Evolutionary conservation across 257 asterid genomes (phyloP).

Genomic region (Ilex asprella): DNA sequence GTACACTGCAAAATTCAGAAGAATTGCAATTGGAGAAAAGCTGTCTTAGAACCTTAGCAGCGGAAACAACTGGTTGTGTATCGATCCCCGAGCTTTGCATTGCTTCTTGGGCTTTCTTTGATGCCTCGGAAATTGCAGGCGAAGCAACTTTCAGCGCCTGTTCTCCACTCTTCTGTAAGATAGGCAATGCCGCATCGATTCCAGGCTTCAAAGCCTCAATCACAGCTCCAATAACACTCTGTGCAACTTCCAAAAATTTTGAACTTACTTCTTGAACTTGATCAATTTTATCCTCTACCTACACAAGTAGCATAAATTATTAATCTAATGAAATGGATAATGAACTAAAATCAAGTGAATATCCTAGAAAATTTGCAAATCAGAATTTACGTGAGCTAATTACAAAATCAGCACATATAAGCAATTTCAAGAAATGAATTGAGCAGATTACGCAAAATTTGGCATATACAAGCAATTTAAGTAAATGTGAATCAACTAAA

Average conservation of each 20-base stretch:
- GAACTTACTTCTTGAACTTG: constrained; percentile 61
- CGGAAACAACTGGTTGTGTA: constrained; percentile 61
- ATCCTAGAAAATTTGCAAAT: too few relatives aligned
- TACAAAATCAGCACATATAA: too few relatives aligned
- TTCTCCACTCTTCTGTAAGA: constrained; percentile 69
- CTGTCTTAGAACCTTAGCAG: constrained; percentile 50
- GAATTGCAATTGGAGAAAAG: not conserved
- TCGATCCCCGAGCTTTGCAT: constrained; percentile 81
- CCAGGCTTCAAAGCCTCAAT: constrained; percentile 71
- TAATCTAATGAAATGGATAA: too few relatives aligned
- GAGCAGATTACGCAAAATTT: too few relatives aligned
- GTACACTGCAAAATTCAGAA: not conserved
- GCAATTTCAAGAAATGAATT: too few relatives aligned
- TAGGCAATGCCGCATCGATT: constrained; percentile 57
- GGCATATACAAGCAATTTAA: too few relatives aligned
- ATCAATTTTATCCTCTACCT: constrained; percentile 74
- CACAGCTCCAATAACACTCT: constrained; percentile 56
- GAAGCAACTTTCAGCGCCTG: constrained; percentile 70
- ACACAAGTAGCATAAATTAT: constrained; percentile 7
- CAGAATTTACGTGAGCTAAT: too few relatives aligned
- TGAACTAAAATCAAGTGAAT: too few relatives aligned
- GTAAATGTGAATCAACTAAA: too few relatives aligned
- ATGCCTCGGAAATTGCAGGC: constrained; percentile 74
- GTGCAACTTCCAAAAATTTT: constrained; percentile 36
- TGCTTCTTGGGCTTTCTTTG: constrained; percentile 91